Conservation (phyloP, 2,329 filamentous ascomycete species). For the Colletotrichum eleusines region DNA sequence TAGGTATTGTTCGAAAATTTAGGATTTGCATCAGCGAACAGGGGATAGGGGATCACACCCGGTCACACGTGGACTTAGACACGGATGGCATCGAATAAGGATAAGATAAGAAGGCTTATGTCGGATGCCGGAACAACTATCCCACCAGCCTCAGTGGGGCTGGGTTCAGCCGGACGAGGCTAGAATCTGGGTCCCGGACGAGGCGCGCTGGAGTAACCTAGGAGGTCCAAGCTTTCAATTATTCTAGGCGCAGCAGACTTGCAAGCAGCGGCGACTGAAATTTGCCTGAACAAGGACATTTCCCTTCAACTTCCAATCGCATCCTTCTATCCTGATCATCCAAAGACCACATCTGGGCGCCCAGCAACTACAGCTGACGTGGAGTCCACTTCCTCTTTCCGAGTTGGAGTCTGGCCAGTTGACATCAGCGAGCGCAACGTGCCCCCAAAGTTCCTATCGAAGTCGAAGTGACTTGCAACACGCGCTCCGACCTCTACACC, state of each 20-base stretch:
- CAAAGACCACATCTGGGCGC: not conserved
- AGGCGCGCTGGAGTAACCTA: slow-evolving; percentile 24
- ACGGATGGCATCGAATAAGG: slow-evolving; percentile 23
- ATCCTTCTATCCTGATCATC: slow-evolving; percentile 3
- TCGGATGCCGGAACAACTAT: slow-evolving; percentile 13
- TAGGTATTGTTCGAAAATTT: slow-evolving; percentile 24
- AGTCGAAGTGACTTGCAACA: slow-evolving; percentile 13
- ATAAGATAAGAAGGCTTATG: slow-evolving; percentile 19
- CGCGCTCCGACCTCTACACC: slow-evolving; percentile 10
- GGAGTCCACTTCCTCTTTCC: not conserved
- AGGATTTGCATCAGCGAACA: slow-evolving; percentile 13
- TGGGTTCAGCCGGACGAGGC: slow-evolving; percentile 17
- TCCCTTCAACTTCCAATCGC: slow-evolving; percentile 18
- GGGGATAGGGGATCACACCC: slow-evolving; percentile 6
- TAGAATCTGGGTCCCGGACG: slow-evolving; percentile 28
- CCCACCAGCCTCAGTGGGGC: slow-evolving; percentile 1
- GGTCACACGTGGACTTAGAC: not conserved
- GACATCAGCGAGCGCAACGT: slow-evolving; percentile 6
- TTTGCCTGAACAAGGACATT: slow-evolving; percentile 33
- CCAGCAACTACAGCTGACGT: not conserved
- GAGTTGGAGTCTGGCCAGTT: not conserved
- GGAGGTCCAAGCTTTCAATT: slow-evolving; percentile 41
- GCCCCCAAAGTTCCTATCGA: slow-evolving; percentile 5
- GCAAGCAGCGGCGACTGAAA: slow-evolving; percentile 32
- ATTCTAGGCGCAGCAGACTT: slow-evolving; percentile 25